These are phyloP conservation scores for Arabidopsis suecica DNA, from an alignment of 345 rosid species.

Conservation along the genomic window DNA sequence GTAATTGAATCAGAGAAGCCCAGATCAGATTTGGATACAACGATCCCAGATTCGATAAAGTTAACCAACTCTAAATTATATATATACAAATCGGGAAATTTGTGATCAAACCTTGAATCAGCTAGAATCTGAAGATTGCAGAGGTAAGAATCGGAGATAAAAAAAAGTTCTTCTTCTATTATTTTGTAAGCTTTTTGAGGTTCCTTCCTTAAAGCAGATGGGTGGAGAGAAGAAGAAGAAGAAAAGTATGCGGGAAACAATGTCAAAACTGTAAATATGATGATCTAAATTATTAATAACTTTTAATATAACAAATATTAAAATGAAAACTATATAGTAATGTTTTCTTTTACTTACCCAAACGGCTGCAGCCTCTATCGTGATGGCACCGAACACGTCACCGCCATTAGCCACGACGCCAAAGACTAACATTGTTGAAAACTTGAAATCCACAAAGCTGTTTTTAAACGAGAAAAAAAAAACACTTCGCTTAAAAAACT, in stretches of 20 bases:
- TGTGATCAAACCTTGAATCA: constrained; percentile 33
- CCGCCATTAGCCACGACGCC: not conserved
- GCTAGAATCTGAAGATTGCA: constrained; percentile 2
- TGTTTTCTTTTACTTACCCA: too few species aligned
- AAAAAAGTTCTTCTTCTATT: not conserved
- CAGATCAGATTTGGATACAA: constrained; percentile 23
- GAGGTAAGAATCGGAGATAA: constrained; percentile 18
- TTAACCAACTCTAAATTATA: not conserved
- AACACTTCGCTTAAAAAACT: too few species aligned
- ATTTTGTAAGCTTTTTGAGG: not conserved
- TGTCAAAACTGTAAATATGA: constrained; percentile 32
- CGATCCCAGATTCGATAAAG: constrained; percentile 19
- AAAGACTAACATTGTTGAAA: not conserved
- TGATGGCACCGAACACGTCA: not conserved
- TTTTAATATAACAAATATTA: too few species aligned
- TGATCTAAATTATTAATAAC: not conserved
- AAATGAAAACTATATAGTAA: too few species aligned
- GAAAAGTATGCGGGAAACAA: constrained; percentile 27
- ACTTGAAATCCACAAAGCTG: too few species aligned
- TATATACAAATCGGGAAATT: not conserved
- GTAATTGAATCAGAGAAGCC: constrained; percentile 26
- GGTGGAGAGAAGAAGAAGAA: constrained; percentile 18
- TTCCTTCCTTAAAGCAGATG: constrained; percentile 19
- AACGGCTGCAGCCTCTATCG: not conserved
- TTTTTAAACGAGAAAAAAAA: too few species aligned